Percentiles rank a stretch among this genome's conserved stretches.
These are phyloP conservation scores for Venturiaceae sp. DNA, from an alignment of 2,329 filamentous ascomycete species.

Conservation along the genomic window DNA sequence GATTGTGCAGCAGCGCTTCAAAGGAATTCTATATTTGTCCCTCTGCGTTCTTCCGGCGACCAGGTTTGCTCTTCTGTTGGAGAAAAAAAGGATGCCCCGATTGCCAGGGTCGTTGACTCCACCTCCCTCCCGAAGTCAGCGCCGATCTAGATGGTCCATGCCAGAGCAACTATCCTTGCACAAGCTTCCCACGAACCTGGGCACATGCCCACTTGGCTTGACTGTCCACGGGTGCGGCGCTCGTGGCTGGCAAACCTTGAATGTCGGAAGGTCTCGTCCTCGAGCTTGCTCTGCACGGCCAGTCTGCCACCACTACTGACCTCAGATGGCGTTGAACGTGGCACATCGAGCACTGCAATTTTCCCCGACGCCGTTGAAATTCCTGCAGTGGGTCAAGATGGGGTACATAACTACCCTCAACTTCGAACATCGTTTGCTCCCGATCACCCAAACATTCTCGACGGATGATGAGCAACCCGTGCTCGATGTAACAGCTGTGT, in stretches of 20 bases:
- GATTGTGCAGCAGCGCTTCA: neutral
- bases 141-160: neutral
- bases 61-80: neutral
- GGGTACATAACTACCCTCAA: neutral
- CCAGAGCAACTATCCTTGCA: neutral
- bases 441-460: neutral
- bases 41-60: neutral
- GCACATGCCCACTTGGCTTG: neutral
- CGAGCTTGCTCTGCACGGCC: neutral
- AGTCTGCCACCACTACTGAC: neutral
- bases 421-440: neutral
- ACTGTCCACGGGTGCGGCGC: neutral
- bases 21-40: too few relatives aligned
- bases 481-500: slow-evolving; percentile 1
- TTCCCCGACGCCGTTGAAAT: neutral
- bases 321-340: neutral
- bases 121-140: neutral
- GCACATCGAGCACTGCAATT: neutral
- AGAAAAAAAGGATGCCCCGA: neutral
- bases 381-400: neutral
- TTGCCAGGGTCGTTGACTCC: neutral
- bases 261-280: neutral
- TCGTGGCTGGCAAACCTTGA: neutral
- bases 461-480: neutral
- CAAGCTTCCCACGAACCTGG: neutral